These are phyloP conservation scores for Gypsophila paniculata DNA, from an alignment of 179 eudicot genomes.

Conservation along the genomic window DNA sequence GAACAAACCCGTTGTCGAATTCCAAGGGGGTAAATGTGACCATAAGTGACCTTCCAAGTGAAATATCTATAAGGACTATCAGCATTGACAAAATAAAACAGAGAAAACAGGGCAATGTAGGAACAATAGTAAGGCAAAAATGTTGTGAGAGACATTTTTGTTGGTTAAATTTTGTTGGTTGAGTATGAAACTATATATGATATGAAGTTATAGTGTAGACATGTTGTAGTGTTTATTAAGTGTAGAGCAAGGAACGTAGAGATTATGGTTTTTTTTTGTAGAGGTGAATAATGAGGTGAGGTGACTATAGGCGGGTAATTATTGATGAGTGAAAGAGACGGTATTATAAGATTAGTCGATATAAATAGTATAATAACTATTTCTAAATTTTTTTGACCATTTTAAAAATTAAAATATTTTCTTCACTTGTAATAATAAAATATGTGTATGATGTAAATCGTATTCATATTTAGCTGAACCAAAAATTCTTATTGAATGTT, in stretches of 20 bases:
- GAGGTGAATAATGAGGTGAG: background rate
- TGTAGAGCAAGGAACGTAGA: conserved; percentile 6
- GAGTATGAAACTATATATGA: background rate
- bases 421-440: too few relatives aligned
- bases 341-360: too few relatives aligned
- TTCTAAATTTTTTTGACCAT: too few relatives aligned
- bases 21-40: conserved; percentile 43
- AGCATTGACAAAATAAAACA: conserved; percentile 18
- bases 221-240: background rate
- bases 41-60: conserved; percentile 42
- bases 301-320: background rate
- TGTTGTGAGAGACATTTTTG: conserved; percentile 12
- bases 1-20: conserved; percentile 40
- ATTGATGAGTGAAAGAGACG: background rate
- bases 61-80: conserved; percentile 40
- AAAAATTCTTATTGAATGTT: too few relatives aligned
- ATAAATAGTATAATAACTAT: too few relatives aligned
- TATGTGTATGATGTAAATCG: too few relatives aligned
- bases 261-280: background rate
- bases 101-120: conserved; percentile 23
- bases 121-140: conserved; percentile 8
- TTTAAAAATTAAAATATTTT: too few relatives aligned
- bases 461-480: too few relatives aligned
- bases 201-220: background rate
- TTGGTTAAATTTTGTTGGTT: background rate